Percentiles rank a stretch among this genome's conserved stretches.
Evolutionary conservation across 495 filamentous ascomycete genomes (phyloP).

Genomic region (Clavariopsis aquatica): DNA sequence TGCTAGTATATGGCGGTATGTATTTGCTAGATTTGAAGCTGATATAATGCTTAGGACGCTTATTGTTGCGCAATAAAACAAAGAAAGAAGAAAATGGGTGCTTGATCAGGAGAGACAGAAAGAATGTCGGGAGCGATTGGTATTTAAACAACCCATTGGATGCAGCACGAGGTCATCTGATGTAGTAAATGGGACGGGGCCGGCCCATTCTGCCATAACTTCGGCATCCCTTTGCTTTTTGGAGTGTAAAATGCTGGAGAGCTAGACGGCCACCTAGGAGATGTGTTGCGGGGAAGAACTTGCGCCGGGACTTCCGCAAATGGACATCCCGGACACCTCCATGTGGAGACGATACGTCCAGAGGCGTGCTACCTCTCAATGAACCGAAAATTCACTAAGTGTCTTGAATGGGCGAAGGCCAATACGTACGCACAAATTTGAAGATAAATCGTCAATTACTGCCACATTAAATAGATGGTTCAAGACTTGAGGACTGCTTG

Average conservation of each 20-base stretch:
- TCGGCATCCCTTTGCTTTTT: constrained; percentile 10
- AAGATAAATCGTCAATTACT: too few relatives aligned
- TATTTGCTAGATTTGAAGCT: background rate
- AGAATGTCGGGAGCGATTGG: background rate
- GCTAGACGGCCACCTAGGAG: constrained; percentile 4
- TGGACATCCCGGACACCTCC: constrained; percentile 4
- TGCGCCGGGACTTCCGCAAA: constrained; percentile 15
- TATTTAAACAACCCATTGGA: background rate
- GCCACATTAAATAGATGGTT: too few relatives aligned
- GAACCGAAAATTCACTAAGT: background rate
- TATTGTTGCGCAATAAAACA: background rate
- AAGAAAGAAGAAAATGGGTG: constrained; percentile 2
- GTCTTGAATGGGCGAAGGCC: background rate
- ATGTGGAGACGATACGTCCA: background rate
- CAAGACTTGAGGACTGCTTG: too few relatives aligned
- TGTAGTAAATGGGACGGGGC: background rate
- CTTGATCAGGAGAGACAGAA: background rate
- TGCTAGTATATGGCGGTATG: constrained; percentile 3
- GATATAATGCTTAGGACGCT: constrained; percentile 8
- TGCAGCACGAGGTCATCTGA: constrained; percentile 13
- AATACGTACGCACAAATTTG: too few relatives aligned
- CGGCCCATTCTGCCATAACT: constrained; percentile 2
- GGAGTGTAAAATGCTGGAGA: background rate
- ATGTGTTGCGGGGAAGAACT: constrained; percentile 26
- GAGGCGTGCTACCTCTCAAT: too few relatives aligned